Conservation (phyloP, 331 rosid species). For the Acacia concinna region DNA sequence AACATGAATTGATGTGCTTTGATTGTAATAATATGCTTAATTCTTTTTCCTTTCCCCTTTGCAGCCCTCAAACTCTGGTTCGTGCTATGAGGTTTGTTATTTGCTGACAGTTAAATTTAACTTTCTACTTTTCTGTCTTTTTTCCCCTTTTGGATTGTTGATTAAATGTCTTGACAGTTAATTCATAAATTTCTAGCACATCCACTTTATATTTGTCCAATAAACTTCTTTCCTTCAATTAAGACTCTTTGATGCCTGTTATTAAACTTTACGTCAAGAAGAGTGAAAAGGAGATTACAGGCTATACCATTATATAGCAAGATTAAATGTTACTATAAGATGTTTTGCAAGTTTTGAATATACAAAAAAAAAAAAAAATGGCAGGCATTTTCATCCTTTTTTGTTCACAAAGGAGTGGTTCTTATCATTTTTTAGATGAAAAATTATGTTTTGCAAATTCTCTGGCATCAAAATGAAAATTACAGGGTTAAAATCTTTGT, state of each 20-base stretch:
- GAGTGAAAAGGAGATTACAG: background rate
- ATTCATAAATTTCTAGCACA: background rate
- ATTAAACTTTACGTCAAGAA: background rate
- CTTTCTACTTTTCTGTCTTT: background rate
- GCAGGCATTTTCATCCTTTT: background rate
- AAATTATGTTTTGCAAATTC: background rate
- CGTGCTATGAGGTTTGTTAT: constrained; percentile 81
- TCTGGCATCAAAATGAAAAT: background rate
- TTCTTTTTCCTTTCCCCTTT: constrained; percentile 29
- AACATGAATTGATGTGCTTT: constrained; percentile 23
- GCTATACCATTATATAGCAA: background rate
- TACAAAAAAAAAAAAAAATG: background rate
- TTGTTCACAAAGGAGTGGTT: background rate
- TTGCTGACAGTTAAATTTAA: constrained; percentile 16
- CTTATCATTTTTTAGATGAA: background rate
- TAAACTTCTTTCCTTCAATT: background rate
- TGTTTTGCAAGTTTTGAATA: background rate
- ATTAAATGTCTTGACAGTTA: constrained; percentile 9
- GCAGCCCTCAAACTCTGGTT: constrained; percentile 98
- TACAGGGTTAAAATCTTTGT: background rate
- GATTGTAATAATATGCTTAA: constrained; percentile 18
- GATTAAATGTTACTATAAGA: background rate
- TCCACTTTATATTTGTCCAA: background rate
- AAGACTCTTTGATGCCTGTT: background rate
- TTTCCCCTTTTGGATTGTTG: constrained; percentile 13